Conservation (phyloP, 1,284 basidiomycete species). For the Volvariella surrecta region DNA sequence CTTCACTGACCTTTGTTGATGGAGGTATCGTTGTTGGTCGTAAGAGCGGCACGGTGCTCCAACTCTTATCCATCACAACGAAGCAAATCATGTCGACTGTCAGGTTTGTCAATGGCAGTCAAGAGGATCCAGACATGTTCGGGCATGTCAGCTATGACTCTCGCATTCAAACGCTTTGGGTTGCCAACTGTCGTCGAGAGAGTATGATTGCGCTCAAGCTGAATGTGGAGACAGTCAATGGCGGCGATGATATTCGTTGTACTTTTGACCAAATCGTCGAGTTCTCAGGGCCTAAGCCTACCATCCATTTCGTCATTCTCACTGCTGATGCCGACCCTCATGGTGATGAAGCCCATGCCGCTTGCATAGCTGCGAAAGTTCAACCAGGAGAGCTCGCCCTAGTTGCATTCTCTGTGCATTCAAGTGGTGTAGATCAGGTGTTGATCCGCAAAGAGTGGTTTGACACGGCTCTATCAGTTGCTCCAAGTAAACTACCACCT, state of each 20-base stretch:
- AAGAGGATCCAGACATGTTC: conserved; percentile 74
- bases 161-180: conserved; percentile 74
- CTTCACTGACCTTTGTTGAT: conserved; percentile 73
- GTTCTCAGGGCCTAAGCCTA: conserved; percentile 73
- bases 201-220: conserved; percentile 75
- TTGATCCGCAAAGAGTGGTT: conserved; percentile 78
- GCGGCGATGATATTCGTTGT: conserved; percentile 51
- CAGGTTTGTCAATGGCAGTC: conserved; percentile 61
- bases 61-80: conserved; percentile 62
- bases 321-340: conserved; percentile 71
- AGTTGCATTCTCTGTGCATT: conserved; percentile 77
- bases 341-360: conserved; percentile 71
- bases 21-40: conserved; percentile 71
- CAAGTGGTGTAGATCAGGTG: conserved; percentile 75
- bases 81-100: conserved; percentile 69
- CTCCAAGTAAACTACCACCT: conserved; percentile 56
- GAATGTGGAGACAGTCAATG: conserved; percentile 51
- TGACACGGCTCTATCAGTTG: conserved; percentile 47
- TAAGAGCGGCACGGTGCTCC: conserved; percentile 73
- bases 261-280: conserved; percentile 75
- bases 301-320: conserved; percentile 79
- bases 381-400: conserved; percentile 67
- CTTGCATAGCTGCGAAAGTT: conserved; percentile 72
- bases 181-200: conserved; percentile 74
- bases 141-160: conserved; percentile 77